Conservation (phyloP, 2,329 filamentous ascomycete species). For the Monosporascus sp. region DNA sequence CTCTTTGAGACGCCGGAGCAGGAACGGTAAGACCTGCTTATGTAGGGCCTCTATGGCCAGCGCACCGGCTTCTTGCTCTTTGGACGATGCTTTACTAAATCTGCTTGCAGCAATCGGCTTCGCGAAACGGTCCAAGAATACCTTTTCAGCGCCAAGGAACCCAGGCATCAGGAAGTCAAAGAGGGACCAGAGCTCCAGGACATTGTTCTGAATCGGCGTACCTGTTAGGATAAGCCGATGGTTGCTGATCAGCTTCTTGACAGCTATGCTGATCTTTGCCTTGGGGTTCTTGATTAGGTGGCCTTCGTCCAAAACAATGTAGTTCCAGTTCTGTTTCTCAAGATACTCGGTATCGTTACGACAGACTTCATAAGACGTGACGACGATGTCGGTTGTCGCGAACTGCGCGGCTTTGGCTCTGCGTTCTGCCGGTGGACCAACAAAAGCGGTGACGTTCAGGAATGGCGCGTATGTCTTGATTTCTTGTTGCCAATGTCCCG, state of each 20-base stretch:
- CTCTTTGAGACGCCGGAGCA: conserved; percentile 92
- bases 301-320: conserved; percentile 93
- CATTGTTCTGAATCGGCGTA: conserved; percentile 97
- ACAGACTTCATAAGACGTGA: conserved; percentile 97
- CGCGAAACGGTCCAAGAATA: conserved; percentile 92
- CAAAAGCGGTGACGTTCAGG: conserved; percentile 82
- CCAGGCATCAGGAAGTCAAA: conserved; percentile 99
- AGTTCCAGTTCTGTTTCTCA: conserved; percentile 86
- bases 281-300: conserved; percentile 99
- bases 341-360: conserved; percentile 90
- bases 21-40: conserved; percentile 95
- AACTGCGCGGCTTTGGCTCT: conserved; percentile 65
- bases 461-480: conserved; percentile 95
- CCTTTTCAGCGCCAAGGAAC: conserved; percentile 88
- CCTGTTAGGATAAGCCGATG: conserved; percentile 94
- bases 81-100: conserved; percentile 94
- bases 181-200: conserved; percentile 92
- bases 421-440: conserved; percentile 80
- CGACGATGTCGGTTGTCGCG: conserved; percentile 79
- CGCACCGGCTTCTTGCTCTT: conserved; percentile 95
- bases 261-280: conserved; percentile 89
- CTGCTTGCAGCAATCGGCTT: conserved; percentile 93
- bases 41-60: conserved; percentile 96
- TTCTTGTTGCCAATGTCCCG: conserved; percentile 98
- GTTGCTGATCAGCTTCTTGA: conserved; percentile 85